phyloP scores from a whole-genome alignment of 2,329 filamentous ascomycete species.

The Aureobasidium sp. region DNA sequence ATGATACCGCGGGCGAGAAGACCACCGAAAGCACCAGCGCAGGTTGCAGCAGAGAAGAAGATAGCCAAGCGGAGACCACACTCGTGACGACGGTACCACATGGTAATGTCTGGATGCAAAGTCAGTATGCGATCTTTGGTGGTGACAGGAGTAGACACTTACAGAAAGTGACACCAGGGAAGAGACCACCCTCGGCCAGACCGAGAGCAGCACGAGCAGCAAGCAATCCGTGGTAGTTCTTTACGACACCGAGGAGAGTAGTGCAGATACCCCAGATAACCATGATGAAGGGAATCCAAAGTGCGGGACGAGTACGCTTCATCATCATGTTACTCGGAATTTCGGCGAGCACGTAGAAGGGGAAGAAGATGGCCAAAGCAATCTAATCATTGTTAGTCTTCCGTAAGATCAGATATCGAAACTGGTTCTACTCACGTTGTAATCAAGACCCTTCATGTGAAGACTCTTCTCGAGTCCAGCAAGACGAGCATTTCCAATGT shows the following conservation, averaged over 20 bases:
- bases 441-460: constrained; percentile 54
- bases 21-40: constrained; percentile 46
- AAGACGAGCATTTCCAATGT: constrained; percentile 49
- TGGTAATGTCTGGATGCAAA: neutral
- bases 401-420: too few species aligned
- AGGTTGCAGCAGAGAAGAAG: constrained; percentile 36
- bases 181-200: constrained; percentile 16
- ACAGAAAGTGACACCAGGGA: constrained; percentile 11
- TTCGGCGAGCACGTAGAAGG: constrained; percentile 16
- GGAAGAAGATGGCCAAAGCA: constrained; percentile 73
- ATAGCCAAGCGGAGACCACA: constrained; percentile 45
- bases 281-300: constrained; percentile 24
- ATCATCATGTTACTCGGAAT: constrained; percentile 24
- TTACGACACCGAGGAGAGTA: constrained; percentile 24
- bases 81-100: constrained; percentile 48
- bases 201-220: constrained; percentile 22
- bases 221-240: constrained; percentile 21
- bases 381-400: constrained; percentile 22
- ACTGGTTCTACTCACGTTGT: constrained; percentile 42
- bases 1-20: constrained; percentile 48
- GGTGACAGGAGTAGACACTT: neutral
- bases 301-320: constrained; percentile 25
- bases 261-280: constrained; percentile 23
- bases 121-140: neutral
- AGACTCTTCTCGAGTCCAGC: constrained; percentile 51